phyloP scores from a whole-genome alignment of 2,329 filamentous ascomycete genomes.

The Epichloe bromicola region DNA sequence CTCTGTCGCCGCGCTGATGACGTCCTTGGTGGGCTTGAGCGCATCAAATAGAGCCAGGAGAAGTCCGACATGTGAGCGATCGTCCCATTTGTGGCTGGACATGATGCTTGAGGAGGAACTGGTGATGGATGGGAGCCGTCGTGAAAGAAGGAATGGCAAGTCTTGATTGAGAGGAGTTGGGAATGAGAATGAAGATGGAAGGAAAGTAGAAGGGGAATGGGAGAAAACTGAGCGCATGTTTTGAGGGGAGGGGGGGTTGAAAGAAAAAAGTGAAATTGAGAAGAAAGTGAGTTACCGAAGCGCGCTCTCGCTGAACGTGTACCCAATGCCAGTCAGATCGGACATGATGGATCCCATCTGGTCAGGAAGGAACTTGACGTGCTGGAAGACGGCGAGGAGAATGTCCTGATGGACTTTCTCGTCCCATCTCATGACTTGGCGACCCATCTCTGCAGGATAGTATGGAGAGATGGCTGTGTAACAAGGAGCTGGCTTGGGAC shows the following conservation, averaged over 20 bases:
- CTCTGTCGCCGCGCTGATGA: constrained; percentile 19
- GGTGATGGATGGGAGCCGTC: background rate
- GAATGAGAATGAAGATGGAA: background rate
- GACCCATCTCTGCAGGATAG: constrained; percentile 6
- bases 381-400: constrained; percentile 26
- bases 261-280: background rate
- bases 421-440: constrained; percentile 27
- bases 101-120: background rate
- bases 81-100: constrained; percentile 17
- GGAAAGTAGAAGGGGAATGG: background rate
- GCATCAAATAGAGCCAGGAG: constrained; percentile 24
- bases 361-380: constrained; percentile 18
- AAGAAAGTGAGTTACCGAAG: constrained; percentile 22
- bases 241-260: too few species aligned
- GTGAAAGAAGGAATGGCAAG: background rate
- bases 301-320: constrained; percentile 26
- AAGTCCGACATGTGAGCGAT: constrained; percentile 25
- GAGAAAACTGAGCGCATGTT: background rate
- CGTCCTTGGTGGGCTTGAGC: constrained; percentile 20
- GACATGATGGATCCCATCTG: constrained; percentile 25
- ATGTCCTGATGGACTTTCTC: constrained; percentile 30
- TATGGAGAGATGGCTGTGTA: background rate
- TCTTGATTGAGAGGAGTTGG: background rate
- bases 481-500: background rate
- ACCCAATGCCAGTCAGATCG: constrained; percentile 24